Percentiles rank a stretch among this genome's conserved stretches.
These are phyloP conservation scores for Ophiosphaerella herpotricha DNA, from an alignment of 2,329 filamentous ascomycete genomes.

Conservation along the genomic window DNA sequence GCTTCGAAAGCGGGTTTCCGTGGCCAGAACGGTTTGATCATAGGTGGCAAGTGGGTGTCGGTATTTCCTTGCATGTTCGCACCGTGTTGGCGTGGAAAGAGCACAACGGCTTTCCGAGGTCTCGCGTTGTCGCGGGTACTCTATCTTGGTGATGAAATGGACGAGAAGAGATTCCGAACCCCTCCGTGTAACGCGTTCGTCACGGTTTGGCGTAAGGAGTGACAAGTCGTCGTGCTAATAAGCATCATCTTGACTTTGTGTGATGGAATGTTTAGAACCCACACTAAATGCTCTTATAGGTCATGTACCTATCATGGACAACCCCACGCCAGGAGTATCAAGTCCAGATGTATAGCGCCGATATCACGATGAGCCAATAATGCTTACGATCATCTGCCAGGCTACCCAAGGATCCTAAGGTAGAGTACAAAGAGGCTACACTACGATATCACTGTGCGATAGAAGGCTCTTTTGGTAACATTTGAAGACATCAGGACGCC, in stretches of 20 bases:
- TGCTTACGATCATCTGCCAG: constrained; percentile 2
- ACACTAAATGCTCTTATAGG: not conserved
- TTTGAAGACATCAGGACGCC: constrained; percentile 8
- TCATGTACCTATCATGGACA: not conserved
- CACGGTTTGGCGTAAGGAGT: not conserved
- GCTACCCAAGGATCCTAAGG: not conserved
- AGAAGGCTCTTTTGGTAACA: not conserved
- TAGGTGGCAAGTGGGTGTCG: not conserved
- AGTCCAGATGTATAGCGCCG: not conserved
- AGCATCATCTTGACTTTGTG: not conserved
- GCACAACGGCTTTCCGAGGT: not conserved
- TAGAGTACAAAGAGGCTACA: constrained; percentile 4
- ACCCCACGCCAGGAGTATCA: not conserved
- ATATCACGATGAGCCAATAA: not conserved
- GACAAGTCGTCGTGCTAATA: not conserved
- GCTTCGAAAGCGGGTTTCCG: not conserved
- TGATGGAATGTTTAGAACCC: not conserved
- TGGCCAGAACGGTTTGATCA: not conserved
- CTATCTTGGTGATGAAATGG: not conserved
- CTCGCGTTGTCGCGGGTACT: not conserved
- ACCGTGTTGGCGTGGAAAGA: not conserved
- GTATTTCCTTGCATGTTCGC: not conserved
- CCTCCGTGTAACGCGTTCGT: not conserved
- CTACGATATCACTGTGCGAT: not conserved
- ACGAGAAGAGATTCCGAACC: not conserved